Evolutionary conservation across 1,139 yeast species (phyloP).

Genomic region (Sugiyamaella xylanicola): DNA sequence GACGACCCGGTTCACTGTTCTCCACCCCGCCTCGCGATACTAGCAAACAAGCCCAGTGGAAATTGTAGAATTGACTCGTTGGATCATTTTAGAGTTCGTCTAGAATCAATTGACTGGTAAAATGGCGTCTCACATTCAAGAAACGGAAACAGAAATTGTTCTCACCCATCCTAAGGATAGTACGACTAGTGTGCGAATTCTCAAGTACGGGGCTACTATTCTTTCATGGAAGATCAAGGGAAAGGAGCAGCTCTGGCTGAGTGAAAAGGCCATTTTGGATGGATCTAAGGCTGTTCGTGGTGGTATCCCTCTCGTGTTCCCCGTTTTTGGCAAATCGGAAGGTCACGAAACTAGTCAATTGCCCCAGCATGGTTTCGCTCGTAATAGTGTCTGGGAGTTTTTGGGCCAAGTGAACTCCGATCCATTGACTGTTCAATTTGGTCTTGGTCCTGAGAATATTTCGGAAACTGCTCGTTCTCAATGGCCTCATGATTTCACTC

Average conservation of each 20-base stretch:
- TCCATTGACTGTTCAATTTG: constrained; percentile 82
- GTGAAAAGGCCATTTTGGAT: constrained; percentile 74
- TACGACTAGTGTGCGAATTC: constrained; percentile 60
- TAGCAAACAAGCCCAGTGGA: too few relatives aligned
- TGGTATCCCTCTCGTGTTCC: constrained; percentile 95
- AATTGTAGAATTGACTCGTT: too few relatives aligned
- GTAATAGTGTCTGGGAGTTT: constrained; percentile 88
- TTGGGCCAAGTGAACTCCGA: constrained; percentile 71
- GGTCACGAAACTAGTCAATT: constrained; percentile 48
- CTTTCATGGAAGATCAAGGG: constrained; percentile 76
- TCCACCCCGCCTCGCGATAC: too few relatives aligned
- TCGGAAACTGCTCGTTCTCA: constrained; percentile 54
- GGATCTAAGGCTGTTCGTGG: constrained; percentile 95
- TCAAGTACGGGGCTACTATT: constrained; percentile 88
- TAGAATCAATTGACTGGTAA: not conserved
- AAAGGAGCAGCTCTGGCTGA: constrained; percentile 68
- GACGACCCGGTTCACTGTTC: too few relatives aligned
- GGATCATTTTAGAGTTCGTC: too few relatives aligned
- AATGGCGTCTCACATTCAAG: constrained; percentile 37
- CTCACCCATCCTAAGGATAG: constrained; percentile 58
- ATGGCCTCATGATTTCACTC: constrained; percentile 76
- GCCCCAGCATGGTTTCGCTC: constrained; percentile 96
- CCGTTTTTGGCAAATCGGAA: constrained; percentile 77
- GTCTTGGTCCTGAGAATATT: constrained; percentile 81
- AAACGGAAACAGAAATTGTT: constrained; percentile 62